phyloP scores from a whole-genome alignment of 2,329 filamentous ascomycete species.

The Epichloe sp. region DNA sequence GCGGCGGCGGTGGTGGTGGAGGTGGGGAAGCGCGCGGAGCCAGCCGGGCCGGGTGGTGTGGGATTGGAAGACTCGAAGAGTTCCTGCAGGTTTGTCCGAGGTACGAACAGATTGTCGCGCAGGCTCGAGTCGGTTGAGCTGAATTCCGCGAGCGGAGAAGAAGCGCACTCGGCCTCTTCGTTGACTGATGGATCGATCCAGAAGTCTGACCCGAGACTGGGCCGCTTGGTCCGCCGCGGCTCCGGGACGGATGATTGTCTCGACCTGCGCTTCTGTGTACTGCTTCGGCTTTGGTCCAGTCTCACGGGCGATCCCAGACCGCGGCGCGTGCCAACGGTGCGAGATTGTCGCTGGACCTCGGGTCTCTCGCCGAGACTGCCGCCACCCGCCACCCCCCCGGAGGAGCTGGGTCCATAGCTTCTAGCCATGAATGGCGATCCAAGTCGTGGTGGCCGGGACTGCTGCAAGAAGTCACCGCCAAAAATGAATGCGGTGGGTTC shows the following conservation, averaged over 20 bases:
- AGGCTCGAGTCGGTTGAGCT: conserved; percentile 21
- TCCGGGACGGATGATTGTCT: conserved; percentile 31
- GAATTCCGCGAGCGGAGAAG: conserved; percentile 16
- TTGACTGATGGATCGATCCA: conserved; percentile 32
- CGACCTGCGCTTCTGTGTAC: conserved; percentile 42
- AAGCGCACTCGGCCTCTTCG: conserved; percentile 10
- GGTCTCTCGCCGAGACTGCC: conserved; percentile 21
- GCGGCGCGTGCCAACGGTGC: conserved; percentile 36
- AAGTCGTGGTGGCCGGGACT: conserved; percentile 21
- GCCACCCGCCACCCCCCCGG: conserved; percentile 9
- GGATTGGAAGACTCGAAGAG: conserved; percentile 23
- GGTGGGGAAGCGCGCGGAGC: background rate
- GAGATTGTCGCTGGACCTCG: conserved; percentile 28
- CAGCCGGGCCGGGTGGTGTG: background rate
- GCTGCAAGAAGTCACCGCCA: conserved; percentile 10
- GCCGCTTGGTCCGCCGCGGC: conserved; percentile 35
- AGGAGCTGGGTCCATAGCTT: conserved; percentile 51
- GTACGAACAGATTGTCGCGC: conserved; percentile 26
- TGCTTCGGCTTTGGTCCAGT: conserved; percentile 33
- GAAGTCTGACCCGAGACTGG: conserved; percentile 40
- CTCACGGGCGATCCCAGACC: conserved; percentile 40
- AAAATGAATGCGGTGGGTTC: conserved; percentile 6
- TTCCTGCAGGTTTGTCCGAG: conserved; percentile 28
- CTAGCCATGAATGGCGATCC: conserved; percentile 43
- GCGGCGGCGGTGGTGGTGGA: conserved; percentile 1